These are phyloP conservation scores for Athelia psychrophila DNA, from an alignment of 1,284 basidiomycete genomes.

Conservation along the genomic window DNA sequence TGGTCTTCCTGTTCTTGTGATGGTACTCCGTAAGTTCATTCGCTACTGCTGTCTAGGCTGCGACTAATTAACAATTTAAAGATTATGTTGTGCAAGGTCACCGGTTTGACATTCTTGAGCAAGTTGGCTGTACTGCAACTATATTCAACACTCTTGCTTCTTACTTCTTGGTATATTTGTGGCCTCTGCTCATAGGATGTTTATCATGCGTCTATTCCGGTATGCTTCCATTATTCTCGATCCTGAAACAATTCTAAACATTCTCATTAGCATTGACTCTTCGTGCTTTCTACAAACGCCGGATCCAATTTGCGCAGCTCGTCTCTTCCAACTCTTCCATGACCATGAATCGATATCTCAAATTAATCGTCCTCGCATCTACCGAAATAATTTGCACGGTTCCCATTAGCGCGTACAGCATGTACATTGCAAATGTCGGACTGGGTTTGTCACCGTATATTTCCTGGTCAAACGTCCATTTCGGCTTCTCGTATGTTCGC, in stretches of 20 bases:
- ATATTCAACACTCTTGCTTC: constrained; percentile 44
- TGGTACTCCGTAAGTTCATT: constrained; percentile 35
- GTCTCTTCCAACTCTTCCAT: constrained; percentile 29
- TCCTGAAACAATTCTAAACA: constrained; percentile 3
- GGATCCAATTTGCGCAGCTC: constrained; percentile 37
- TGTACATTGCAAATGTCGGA: constrained; percentile 27
- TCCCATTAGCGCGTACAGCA: constrained; percentile 24
- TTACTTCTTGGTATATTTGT: constrained; percentile 36
- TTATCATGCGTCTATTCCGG: constrained; percentile 38
- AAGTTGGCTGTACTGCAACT: constrained; percentile 49
- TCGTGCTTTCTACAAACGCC: constrained; percentile 30
- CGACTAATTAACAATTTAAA: too few species aligned
- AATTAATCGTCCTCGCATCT: constrained; percentile 49
- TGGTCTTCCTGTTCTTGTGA: constrained; percentile 33
- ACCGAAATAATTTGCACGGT: constrained; percentile 37
- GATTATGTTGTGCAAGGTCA: constrained; percentile 42
- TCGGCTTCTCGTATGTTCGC: constrained; percentile 27
- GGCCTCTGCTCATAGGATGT: constrained; percentile 40
- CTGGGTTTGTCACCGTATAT: constrained; percentile 35
- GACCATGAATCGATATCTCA: constrained; percentile 46
- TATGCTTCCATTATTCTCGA: constrained; percentile 19
- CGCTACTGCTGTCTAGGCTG: too few species aligned
- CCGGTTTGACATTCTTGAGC: constrained; percentile 56
- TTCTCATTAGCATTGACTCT: constrained; percentile 34
- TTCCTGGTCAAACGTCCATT: constrained; percentile 34